Conservation (phyloP, 2,329 filamentous ascomycete species). For the Ceratocystis diversiconidia region DNA sequence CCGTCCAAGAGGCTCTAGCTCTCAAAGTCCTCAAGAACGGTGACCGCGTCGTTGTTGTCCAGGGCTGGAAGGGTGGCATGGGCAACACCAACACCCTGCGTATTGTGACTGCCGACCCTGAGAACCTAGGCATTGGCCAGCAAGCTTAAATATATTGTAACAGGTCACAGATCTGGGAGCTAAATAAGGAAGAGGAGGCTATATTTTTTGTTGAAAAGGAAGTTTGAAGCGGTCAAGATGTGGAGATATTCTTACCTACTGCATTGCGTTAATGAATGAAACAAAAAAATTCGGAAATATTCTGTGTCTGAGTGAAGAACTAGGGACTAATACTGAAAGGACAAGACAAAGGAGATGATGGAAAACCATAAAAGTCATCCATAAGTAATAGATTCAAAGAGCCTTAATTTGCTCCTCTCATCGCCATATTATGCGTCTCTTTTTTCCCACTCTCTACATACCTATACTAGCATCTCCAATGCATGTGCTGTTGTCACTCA, state of each 20-base stretch:
- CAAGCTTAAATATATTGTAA: constrained; percentile 7
- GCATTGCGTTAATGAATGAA: constrained; percentile 9
- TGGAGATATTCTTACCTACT: constrained; percentile 1
- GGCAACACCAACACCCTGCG: constrained; percentile 76
- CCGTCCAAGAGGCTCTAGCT: constrained; percentile 71
- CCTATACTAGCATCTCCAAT: neutral
- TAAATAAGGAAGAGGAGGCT: neutral
- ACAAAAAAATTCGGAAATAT: constrained; percentile 5
- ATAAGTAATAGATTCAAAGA: no score
- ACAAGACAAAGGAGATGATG: no score
- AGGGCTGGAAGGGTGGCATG: constrained; percentile 85
- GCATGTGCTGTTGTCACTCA: neutral
- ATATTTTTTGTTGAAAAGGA: neutral
- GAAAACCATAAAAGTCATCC: no score
- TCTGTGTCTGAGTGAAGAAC: neutral
- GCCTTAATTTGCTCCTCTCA: no score
- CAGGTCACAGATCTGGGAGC: no score
- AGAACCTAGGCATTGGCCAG: constrained; percentile 43
- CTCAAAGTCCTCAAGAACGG: constrained; percentile 61
- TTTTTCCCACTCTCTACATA: no score
- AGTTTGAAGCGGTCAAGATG: neutral
- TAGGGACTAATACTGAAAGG: no score
- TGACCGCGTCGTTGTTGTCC: constrained; percentile 68
- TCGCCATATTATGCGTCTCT: no score
- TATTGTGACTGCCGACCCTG: constrained; percentile 46